These are phyloP conservation scores for Termitomyces sp. DNA, from an alignment of 1,284 basidiomycete species.

Conservation along the genomic window DNA sequence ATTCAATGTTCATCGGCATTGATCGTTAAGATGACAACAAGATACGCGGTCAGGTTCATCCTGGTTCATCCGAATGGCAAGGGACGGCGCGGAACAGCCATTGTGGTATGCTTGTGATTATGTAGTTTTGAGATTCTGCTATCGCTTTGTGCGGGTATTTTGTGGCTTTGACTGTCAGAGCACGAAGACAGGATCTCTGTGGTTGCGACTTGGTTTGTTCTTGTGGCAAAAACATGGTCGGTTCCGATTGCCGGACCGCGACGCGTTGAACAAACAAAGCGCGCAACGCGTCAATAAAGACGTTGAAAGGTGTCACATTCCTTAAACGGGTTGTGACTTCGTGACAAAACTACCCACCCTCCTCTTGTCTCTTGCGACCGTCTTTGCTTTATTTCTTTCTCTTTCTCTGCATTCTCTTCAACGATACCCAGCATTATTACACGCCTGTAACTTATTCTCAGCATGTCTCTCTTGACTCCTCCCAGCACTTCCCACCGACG, in stretches of 20 bases:
- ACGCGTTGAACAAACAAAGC: constrained; percentile 18
- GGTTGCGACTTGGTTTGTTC: too few relatives aligned
- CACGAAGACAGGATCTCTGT: too few relatives aligned
- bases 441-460: constrained; percentile 12
- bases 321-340: constrained; percentile 20
- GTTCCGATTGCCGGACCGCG: neutral
- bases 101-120: too few relatives aligned
- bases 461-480: constrained; percentile 56
- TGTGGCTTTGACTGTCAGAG: too few relatives aligned
- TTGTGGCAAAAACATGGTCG: too few relatives aligned
- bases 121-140: too few relatives aligned
- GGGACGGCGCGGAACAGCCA: too few relatives aligned
- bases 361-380: constrained; percentile 11
- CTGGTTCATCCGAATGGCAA: too few relatives aligned
- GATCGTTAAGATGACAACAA: too few relatives aligned
- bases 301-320: constrained; percentile 26
- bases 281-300: constrained; percentile 23
- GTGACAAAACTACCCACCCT: constrained; percentile 13
- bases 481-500: constrained; percentile 53
- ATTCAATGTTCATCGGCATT: too few relatives aligned
- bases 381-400: neutral
- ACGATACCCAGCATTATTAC: neutral
- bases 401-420: neutral
- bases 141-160: too few relatives aligned
- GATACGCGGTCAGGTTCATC: too few relatives aligned